Conservation (phyloP, 2,329 filamentous ascomycete genomes). For the Calcarisporium arbuscula region DNA sequence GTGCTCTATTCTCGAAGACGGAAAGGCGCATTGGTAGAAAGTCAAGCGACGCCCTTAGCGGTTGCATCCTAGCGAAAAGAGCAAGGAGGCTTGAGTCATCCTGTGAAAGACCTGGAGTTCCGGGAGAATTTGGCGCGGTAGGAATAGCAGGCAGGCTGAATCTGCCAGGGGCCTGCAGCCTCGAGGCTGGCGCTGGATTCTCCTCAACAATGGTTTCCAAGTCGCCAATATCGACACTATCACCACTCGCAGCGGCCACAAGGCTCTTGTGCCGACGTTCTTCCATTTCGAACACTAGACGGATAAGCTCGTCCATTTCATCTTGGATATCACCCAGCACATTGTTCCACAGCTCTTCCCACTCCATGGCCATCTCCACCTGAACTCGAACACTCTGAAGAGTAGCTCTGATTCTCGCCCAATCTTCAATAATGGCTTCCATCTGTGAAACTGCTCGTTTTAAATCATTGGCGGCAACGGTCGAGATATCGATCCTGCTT, state of each 20-base stretch:
- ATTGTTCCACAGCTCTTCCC: slow-evolving; percentile 94
- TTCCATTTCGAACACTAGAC: slow-evolving; percentile 95
- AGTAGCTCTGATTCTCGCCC: slow-evolving; percentile 73
- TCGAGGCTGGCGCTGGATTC: slow-evolving; percentile 52
- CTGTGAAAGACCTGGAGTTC: slow-evolving; percentile 51
- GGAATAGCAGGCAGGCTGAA: slow-evolving; percentile 64
- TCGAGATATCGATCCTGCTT: slow-evolving; percentile 65
- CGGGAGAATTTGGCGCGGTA: slow-evolving; percentile 54
- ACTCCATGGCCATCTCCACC: slow-evolving; percentile 97
- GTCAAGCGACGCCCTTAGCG: slow-evolving; percentile 83
- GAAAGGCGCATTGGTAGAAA: slow-evolving; percentile 93
- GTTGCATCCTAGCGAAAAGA: slow-evolving; percentile 92
- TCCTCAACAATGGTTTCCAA: slow-evolving; percentile 92
- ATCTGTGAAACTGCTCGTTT: slow-evolving; percentile 76
- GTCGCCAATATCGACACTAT: slow-evolving; percentile 74
- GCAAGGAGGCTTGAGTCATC: slow-evolving; percentile 86
- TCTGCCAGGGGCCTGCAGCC: slow-evolving; percentile 53
- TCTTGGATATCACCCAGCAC: slow-evolving; percentile 89
- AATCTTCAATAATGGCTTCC: slow-evolving; percentile 78
- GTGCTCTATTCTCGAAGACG: slow-evolving; percentile 74
- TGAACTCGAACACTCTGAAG: slow-evolving; percentile 78
- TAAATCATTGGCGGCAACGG: slow-evolving; percentile 65
- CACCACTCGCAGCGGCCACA: slow-evolving; percentile 53
- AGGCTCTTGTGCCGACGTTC: slow-evolving; percentile 82
- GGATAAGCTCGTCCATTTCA: slow-evolving; percentile 72